Evolutionary conservation across 1,139 yeast genomes (phyloP).

Genomic region (Pichia sp.): DNA sequence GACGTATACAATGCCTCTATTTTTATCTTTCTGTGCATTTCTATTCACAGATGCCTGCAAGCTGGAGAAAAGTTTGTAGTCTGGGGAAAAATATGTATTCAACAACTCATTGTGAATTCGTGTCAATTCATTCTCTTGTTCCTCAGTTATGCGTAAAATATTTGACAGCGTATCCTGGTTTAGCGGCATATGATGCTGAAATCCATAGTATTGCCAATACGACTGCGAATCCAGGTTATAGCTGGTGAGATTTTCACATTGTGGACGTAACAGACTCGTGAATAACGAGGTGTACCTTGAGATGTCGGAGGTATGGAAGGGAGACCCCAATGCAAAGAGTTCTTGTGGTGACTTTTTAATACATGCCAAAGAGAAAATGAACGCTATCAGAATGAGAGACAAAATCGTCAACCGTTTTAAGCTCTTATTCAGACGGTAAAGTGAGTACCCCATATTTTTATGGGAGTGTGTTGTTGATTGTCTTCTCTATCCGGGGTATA

Average conservation of each 20-base stretch:
- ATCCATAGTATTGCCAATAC: conserved; percentile 27
- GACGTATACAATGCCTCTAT: conserved; percentile 24
- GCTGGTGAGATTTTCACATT: conserved; percentile 19
- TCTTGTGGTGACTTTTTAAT: conserved; percentile 2
- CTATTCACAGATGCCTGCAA: conserved; percentile 6
- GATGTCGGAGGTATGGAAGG: conserved; percentile 5
- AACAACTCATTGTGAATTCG: conserved; percentile 18
- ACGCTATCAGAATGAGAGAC: conserved; percentile 2
- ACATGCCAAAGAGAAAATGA: neutral
- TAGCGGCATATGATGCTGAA: conserved; percentile 19
- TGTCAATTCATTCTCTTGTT: conserved; percentile 19
- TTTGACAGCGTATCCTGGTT: conserved; percentile 16
- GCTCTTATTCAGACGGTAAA: conserved; percentile 3
- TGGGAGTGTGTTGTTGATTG: too few relatives aligned
- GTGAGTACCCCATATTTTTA: conserved; percentile 6
- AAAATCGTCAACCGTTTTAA: conserved; percentile 3
- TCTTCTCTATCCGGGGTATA: too few relatives aligned
- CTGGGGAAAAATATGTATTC: conserved; percentile 7
- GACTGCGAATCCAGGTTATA: conserved; percentile 16
- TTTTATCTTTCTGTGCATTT: conserved; percentile 9
- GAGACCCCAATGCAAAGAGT: conserved; percentile 1
- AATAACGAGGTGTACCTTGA: conserved; percentile 15
- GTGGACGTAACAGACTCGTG: conserved; percentile 14
- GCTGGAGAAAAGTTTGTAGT: conserved; percentile 11
- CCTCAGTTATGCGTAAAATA: conserved; percentile 16